Conservation (phyloP, 306 rosid species). For the Dicorynia guianensis region DNA sequence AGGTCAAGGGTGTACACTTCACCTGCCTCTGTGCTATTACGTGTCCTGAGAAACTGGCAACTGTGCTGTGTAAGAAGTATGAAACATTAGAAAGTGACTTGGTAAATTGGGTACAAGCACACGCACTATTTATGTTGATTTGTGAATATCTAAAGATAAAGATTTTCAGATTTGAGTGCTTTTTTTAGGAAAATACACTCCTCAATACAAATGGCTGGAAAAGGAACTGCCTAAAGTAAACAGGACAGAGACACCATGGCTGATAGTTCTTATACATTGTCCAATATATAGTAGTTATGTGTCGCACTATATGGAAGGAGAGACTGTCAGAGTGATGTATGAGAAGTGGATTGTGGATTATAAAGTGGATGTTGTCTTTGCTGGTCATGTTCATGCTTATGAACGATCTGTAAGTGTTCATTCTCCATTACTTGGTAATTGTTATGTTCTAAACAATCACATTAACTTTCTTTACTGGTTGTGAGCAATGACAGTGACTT, state of each 20-base stretch:
- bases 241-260: slow-evolving; percentile 61
- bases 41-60: not conserved
- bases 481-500: not conserved
- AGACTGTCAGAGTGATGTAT: slow-evolving; percentile 65
- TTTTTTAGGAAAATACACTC: slow-evolving; percentile 56
- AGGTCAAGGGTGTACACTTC: not conserved
- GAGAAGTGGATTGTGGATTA: slow-evolving; percentile 69
- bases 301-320: slow-evolving; percentile 70
- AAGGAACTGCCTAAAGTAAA: slow-evolving; percentile 55
- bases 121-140: slow-evolving; percentile 1
- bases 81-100: not conserved
- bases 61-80: not conserved
- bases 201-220: slow-evolving; percentile 55
- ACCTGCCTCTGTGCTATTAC: not conserved
- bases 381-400: slow-evolving; percentile 79
- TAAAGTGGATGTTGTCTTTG: slow-evolving; percentile 63
- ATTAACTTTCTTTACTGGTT: not conserved
- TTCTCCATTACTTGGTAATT: not conserved
- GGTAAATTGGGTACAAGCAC: not conserved
- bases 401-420: slow-evolving; percentile 69
- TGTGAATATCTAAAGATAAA: not conserved
- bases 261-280: slow-evolving; percentile 54
- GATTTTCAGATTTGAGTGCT: not conserved
- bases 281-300: slow-evolving; percentile 52
- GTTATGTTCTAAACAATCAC: not conserved